phyloP scores from a whole-genome alignment of 768 basidiomycete species.

The Termitomyces sp. region DNA sequence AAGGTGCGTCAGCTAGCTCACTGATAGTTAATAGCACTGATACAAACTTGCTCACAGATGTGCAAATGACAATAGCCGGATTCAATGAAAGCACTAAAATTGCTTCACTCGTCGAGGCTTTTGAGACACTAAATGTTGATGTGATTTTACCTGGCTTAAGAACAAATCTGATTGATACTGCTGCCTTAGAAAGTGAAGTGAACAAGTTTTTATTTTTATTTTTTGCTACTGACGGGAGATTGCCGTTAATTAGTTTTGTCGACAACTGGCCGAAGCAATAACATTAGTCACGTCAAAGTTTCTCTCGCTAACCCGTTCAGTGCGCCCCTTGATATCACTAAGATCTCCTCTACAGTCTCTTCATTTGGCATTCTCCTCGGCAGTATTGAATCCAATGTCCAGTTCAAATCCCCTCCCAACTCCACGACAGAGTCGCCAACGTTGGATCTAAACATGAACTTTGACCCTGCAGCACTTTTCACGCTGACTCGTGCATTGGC shows the following conservation, averaged over 20 bases:
- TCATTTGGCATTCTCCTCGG: slow-evolving; percentile 62
- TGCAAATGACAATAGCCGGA: slow-evolving; percentile 53
- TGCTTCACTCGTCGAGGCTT: slow-evolving; percentile 55
- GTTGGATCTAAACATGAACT: slow-evolving; percentile 62
- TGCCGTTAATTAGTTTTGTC: slow-evolving; percentile 42
- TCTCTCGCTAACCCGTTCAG: slow-evolving; percentile 67
- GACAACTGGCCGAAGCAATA: slow-evolving; percentile 58
- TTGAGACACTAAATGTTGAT: slow-evolving; percentile 54
- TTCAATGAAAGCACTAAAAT: slow-evolving; percentile 59
- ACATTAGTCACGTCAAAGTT: slow-evolving; percentile 64
- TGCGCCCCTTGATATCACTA: slow-evolving; percentile 51
- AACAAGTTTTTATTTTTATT: slow-evolving; percentile 1
- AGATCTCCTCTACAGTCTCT: slow-evolving; percentile 56
- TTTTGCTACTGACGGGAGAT: not conserved
- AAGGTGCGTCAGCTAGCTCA: slow-evolving; percentile 30
- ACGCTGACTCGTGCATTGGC: slow-evolving; percentile 67
- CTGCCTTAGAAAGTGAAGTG: slow-evolving; percentile 53
- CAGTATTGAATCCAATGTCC: slow-evolving; percentile 48
- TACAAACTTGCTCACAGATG: slow-evolving; percentile 34
- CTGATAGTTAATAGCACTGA: not conserved
- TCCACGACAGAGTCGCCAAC: slow-evolving; percentile 52
- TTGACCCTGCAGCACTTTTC: slow-evolving; percentile 66
- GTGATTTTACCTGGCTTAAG: slow-evolving; percentile 59
- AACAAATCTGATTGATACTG: slow-evolving; percentile 51
- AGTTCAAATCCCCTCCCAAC: slow-evolving; percentile 52